Evolutionary conservation across 2,329 filamentous ascomycete species (phyloP), one percentile per base, ranked within the genome.

Genomic region (Xylaria sp.): DNA sequence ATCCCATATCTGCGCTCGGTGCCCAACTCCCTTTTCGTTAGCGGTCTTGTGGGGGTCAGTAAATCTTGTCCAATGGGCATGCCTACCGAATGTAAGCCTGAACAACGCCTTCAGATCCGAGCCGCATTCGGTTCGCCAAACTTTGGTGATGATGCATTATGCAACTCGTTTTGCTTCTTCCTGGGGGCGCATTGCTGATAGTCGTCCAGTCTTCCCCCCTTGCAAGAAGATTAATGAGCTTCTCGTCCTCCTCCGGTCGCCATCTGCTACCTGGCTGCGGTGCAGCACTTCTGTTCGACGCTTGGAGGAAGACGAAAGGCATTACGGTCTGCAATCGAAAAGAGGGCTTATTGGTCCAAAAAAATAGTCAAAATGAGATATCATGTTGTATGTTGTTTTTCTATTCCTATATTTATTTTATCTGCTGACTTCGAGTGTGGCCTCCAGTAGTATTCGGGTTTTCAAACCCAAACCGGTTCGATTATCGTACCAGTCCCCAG

Each of bases 101-200:
- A 28, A 48, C 41, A 43, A 64, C 52, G 23, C n/a, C 39, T n/a
- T n/a, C 33, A 23, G 28, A 66, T 46, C 63, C 33, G 43, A 66
- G 33, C 55, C 46, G 55, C 63, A 66, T 66, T 66, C 33, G 12
- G 43, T 43, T 25, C 23, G 56, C 55, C 43, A 60, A 66, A 48
- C 43, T 60, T 66, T 66, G 31, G 63, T 66, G n/a, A 33, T 60
- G 56, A 54, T 59, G 63, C 63, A 60, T 66, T 13, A 66, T 66
- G 36, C 56, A 66, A 33, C 63, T 66, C 20, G 56, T 60, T 36
- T 60, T 64, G 49, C 63, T 61, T 61, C 56, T 55, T 28, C 56
- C 63, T 18, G 56, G 56, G 63, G 43, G 63, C 56, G 56, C 56
- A 61, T 46, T 41, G 63, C 63, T 66, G 31, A 66, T 66, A 28